phyloP scores from a whole-genome alignment of 768 basidiomycete genomes.

The Clathrus columnatus region DNA sequence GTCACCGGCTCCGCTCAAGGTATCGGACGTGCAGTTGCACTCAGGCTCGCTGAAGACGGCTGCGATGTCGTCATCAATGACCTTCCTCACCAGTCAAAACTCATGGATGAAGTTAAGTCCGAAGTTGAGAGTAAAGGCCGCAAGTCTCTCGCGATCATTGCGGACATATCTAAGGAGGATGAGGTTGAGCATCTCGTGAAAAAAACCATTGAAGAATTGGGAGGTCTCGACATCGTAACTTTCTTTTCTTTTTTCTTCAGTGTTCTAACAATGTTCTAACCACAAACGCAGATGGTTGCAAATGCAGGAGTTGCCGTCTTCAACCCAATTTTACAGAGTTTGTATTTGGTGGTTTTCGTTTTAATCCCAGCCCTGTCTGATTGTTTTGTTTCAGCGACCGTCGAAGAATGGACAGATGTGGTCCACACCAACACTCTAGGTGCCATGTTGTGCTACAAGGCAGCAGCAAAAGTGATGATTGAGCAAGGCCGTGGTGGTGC shows the following conservation, averaged over 20 bases:
- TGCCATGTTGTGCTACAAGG: constrained; percentile 31
- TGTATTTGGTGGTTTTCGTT: constrained; percentile 13
- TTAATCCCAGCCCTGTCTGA: background rate
- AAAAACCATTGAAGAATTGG: constrained; percentile 19
- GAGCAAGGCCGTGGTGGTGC: constrained; percentile 30
- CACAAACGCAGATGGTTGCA: constrained; percentile 40
- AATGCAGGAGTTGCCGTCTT: constrained; percentile 31
- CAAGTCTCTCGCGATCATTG: constrained; percentile 15
- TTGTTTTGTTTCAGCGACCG: background rate
- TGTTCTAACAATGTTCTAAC: too few relatives aligned
- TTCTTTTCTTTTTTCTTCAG: too few relatives aligned
- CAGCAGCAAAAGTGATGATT: constrained; percentile 33
- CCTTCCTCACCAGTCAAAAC: constrained; percentile 11
- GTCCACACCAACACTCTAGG: constrained; percentile 27
- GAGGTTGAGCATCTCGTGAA: constrained; percentile 24
- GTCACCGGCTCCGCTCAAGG: constrained; percentile 23
- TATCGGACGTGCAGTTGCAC: constrained; percentile 25
- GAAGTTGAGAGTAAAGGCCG: constrained; percentile 21
- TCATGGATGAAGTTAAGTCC: constrained; percentile 18
- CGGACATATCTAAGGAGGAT: constrained; percentile 23
- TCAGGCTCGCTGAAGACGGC: constrained; percentile 26
- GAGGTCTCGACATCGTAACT: constrained; percentile 26
- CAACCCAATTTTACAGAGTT: too few relatives aligned
- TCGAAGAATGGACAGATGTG: constrained; percentile 24
- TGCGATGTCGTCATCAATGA: constrained; percentile 27